Base-by-base conservation (phyloP, 2,329 filamentous ascomycete genomes). In the Colletotrichum sp. region DNA sequence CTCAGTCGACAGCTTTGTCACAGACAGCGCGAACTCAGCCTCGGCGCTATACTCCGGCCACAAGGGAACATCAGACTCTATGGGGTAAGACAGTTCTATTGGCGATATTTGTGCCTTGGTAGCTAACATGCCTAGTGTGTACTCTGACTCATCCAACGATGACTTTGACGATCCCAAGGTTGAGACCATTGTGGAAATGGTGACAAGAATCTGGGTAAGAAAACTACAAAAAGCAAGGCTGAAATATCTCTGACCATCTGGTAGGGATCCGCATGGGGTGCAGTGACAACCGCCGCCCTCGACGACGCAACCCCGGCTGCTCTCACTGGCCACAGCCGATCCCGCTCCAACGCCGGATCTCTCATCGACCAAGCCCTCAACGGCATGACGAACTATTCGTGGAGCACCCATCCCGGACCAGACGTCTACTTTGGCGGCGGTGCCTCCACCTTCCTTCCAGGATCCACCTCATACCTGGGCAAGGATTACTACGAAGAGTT, bases 351-450 rank as follows among this genome's bases (percentile, higher is more conserved):
- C 78, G 96, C 95, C 78, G 94, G 91, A 34, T 86, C 93, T 24
- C 90, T 97, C 38, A 91, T 97, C 69, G 93, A 96, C 81, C 92
- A 94, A 79, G 94, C 92, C 78, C 89, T 96, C 34, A 92, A 95
- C 79, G 94, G 94, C 18, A 86, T 95, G 70, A 91, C 89, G 76
- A 96, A 97, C 86, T 95, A 95, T 86, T 93, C 92, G 18, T 97
- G 95, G 95, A 94, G 93, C 24, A 86, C 92, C 76, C 93, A 91
- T 82, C 87, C 89, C 28, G 94, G 94, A 0, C 93, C 94, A 1
- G 95, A 97, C 82, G 95, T 96, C 64, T 93, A 94, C 83, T 95
- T 97, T 76, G 95, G 95, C 52, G 94, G 92, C 74, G 95, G 95
- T 79, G 95, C 94, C 2, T 95, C 97, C 85, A 92, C 96, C 80